Conservation (phyloP, 768 basidiomycete genomes). For the Mrakia blollopis region DNA sequence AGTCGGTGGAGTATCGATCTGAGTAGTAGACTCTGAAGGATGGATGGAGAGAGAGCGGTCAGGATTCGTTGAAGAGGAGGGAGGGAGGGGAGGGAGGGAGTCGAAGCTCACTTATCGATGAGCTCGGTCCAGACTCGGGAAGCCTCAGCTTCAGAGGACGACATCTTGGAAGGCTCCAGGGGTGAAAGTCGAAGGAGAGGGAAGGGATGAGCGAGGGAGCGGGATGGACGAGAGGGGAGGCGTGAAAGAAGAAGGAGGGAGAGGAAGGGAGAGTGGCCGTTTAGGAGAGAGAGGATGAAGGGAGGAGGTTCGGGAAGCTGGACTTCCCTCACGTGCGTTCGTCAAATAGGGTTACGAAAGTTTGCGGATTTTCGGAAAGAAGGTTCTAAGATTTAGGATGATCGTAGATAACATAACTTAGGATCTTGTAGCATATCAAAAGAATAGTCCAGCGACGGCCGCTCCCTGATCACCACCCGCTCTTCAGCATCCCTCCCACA, state of each 20-base stretch:
- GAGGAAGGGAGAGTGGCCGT: background rate
- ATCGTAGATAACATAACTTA: too few relatives aligned
- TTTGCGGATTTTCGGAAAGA: too few relatives aligned
- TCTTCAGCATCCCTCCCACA: background rate
- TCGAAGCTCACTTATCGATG: constrained; percentile 20
- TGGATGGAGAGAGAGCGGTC: background rate
- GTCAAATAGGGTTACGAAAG: too few relatives aligned
- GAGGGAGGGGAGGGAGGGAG: background rate
- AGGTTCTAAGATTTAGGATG: too few relatives aligned
- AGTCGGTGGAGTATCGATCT: constrained; percentile 47
- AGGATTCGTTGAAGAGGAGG: background rate
- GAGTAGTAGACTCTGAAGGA: constrained; percentile 27
- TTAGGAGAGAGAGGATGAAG: too few relatives aligned
- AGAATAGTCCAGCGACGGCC: too few relatives aligned
- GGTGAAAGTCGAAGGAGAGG: background rate
- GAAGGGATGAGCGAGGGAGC: background rate
- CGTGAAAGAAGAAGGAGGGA: background rate
- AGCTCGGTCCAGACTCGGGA: constrained; percentile 5
- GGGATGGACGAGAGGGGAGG: background rate
- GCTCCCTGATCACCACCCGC: too few relatives aligned
- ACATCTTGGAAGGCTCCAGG: background rate
- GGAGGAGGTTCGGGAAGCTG: too few relatives aligned
- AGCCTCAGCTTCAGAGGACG: background rate
- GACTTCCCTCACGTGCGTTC: too few relatives aligned
- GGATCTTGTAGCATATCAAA: too few relatives aligned